phyloP scores from a whole-genome alignment of 2,329 filamentous ascomycete genomes.

The Trichoderma semiorbis region DNA sequence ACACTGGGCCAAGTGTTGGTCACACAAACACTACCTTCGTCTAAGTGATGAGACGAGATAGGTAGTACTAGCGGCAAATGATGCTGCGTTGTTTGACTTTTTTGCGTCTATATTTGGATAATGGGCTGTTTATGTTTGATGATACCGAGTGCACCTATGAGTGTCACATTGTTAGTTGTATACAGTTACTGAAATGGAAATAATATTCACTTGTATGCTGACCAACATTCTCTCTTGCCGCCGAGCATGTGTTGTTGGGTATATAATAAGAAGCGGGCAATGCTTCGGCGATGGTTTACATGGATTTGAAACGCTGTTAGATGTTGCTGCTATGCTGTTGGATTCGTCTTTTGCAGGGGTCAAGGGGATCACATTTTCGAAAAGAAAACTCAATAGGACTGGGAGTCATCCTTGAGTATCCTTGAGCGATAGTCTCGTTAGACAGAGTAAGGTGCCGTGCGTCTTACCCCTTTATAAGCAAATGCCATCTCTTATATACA shows the following conservation, averaged over 20 bases:
- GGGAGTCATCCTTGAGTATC: rapidly evolving
- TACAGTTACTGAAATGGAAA: neutral
- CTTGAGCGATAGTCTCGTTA: neutral
- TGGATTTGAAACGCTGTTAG: neutral
- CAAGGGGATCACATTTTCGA: neutral
- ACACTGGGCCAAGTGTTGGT: neutral
- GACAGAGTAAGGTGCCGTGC: neutral
- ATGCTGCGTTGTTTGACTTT: neutral
- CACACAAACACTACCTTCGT: neutral
- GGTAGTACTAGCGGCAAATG: neutral
- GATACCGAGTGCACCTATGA: neutral
- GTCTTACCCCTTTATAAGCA: neutral
- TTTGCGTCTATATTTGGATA: neutral
- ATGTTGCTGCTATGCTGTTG: neutral
- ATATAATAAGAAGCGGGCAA: neutral
- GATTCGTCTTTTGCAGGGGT: neutral
- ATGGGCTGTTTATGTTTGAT: neutral
- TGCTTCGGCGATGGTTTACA: neutral
- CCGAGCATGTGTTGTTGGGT: neutral
- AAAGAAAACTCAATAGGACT: neutral
- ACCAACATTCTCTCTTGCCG: neutral
- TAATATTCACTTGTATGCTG: neutral
- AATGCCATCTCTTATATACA: neutral
- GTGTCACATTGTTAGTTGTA: neutral
- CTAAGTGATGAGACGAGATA: neutral